Conservation (phyloP, 1,284 basidiomycete genomes). For the Earliella scabrosa region DNA sequence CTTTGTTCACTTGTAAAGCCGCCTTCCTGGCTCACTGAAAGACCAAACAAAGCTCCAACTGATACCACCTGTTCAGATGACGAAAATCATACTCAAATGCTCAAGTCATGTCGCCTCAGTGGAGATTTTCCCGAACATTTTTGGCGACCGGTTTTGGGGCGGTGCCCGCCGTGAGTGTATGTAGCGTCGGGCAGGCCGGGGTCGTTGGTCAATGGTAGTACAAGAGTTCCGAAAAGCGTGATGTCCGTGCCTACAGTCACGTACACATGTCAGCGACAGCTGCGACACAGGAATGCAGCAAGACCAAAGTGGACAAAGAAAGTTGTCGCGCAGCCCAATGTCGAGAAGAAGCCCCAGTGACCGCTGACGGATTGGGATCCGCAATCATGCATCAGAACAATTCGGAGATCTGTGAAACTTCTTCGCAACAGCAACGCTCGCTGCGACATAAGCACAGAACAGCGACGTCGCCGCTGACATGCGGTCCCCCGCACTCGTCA, state of each 20-base stretch:
- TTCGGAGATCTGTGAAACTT: conserved; percentile 4
- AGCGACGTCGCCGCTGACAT: conserved; percentile 3
- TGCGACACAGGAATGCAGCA: too few relatives aligned
- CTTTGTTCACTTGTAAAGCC: too few relatives aligned
- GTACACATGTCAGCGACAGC: not conserved
- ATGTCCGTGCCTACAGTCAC: conserved; percentile 34
- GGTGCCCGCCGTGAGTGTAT: too few relatives aligned
- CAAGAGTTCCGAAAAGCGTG: conserved; percentile 32
- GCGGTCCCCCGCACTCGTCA: conserved; percentile 7
- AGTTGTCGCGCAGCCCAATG: not conserved
- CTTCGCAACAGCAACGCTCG: not conserved
- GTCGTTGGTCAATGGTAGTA: conserved; percentile 8
- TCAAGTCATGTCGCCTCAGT: too few relatives aligned
- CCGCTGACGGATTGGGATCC: conserved; percentile 15
- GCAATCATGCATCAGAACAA: conserved; percentile 21
- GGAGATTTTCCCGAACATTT: too few relatives aligned
- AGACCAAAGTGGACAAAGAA: too few relatives aligned
- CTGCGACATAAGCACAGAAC: not conserved
- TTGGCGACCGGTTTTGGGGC: too few relatives aligned
- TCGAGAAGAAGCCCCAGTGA: conserved; percentile 7
- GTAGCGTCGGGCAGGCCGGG: conserved; percentile 21
- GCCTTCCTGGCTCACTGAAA: too few relatives aligned
- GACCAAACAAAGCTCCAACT: too few relatives aligned
- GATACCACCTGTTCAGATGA: too few relatives aligned
- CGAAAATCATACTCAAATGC: too few relatives aligned